Evolutionary conservation across 2,329 filamentous ascomycete species (phyloP).

Genomic region (Ceratocystis smalleyi): DNA sequence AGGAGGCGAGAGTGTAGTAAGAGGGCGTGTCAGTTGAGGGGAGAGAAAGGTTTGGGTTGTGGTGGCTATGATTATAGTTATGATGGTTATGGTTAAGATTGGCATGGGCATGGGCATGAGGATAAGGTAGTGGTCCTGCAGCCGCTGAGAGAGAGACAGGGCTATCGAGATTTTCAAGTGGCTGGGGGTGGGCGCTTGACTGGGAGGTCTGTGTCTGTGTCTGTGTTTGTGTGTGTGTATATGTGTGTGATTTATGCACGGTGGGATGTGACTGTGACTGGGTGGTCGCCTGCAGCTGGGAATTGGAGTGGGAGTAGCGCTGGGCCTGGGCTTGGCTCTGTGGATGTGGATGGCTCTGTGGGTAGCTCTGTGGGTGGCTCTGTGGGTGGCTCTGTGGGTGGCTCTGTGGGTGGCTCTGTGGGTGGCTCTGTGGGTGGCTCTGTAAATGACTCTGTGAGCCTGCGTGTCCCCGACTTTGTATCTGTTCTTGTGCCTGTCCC

Average conservation of each 20-base stretch:
- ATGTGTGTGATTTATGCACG: conserved; percentile 2
- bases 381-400: conserved; percentile 4
- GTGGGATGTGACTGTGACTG: conserved; percentile 1
- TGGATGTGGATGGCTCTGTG: too few relatives aligned
- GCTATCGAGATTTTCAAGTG: conserved; percentile 5
- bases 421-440: not conserved
- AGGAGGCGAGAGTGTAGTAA: not conserved
- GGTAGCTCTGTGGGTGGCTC: not conserved
- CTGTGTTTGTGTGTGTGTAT: too few relatives aligned
- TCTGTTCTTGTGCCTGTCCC: not conserved
- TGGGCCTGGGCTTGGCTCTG: conserved; percentile 6
- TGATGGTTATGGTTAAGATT: not conserved
- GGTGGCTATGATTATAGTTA: not conserved
- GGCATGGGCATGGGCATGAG: not conserved
- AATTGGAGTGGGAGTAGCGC: not conserved
- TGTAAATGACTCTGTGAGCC: not conserved
- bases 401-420: not conserved
- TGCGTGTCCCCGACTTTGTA: not conserved
- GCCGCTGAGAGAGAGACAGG: not conserved
- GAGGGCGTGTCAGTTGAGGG: not conserved
- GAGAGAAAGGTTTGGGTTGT: not conserved
- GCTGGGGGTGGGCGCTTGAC: conserved; percentile 1
- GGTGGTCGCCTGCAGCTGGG: not conserved
- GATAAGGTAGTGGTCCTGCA: not conserved
- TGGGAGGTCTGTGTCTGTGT: not conserved